phyloP scores from a whole-genome alignment of 352 stramenopile genomes.

The Nothophytophthora sp. region DNA sequence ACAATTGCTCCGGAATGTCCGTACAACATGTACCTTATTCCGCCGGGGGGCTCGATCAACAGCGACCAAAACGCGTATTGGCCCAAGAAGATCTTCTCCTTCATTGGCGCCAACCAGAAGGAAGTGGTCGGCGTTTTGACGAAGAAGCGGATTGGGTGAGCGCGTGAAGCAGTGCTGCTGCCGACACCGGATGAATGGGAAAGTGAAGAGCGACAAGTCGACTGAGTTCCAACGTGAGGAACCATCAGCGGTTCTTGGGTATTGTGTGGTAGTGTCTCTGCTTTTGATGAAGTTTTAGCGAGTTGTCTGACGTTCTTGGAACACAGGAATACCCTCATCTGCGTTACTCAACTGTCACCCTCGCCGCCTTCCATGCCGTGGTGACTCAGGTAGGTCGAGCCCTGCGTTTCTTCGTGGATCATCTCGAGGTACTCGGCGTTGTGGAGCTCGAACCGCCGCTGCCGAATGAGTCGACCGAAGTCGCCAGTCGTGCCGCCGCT shows the following conservation, averaged over 20 bases:
- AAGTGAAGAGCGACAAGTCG: too few species aligned
- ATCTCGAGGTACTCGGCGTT: slow-evolving; percentile 89
- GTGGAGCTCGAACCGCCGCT: slow-evolving; percentile 85
- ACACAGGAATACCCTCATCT: too few species aligned
- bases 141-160: slow-evolving; percentile 34
- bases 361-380: slow-evolving; percentile 24
- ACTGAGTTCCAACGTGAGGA: too few species aligned
- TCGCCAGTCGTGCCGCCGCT: slow-evolving; percentile 58
- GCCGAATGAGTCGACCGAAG: slow-evolving; percentile 78
- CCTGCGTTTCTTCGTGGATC: slow-evolving; percentile 66
- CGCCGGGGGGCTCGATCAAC: slow-evolving; percentile 75
- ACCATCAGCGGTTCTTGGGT: too few species aligned
- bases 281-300: too few species aligned
- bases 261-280: too few species aligned
- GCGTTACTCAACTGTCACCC: too few species aligned
- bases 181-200: too few species aligned
- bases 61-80: slow-evolving; percentile 74
- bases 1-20: slow-evolving; percentile 37
- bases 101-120: slow-evolving; percentile 48
- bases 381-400: slow-evolving; percentile 14
- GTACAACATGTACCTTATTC: slow-evolving; percentile 68
- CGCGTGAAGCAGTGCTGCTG: neutral
- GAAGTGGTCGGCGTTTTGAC: slow-evolving; percentile 66
- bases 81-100: slow-evolving; percentile 47
- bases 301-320: too few species aligned